These are phyloP conservation scores for Glaciozyma martinii DNA, from an alignment of 768 basidiomycete genomes.

Conservation along the genomic window DNA sequence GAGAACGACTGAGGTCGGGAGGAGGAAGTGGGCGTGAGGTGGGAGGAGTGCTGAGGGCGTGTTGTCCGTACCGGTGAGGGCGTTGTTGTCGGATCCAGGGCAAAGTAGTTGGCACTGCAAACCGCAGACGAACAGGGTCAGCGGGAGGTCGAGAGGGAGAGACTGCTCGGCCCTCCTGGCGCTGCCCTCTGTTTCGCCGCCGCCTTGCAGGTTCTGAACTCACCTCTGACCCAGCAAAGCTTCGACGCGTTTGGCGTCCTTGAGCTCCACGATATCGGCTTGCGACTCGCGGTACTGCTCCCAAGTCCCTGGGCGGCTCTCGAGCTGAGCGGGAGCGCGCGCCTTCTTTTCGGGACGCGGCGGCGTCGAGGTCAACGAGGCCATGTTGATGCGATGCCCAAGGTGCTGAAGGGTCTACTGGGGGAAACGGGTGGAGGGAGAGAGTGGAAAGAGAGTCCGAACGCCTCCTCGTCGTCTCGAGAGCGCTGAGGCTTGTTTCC, in stretches of 20 bases:
- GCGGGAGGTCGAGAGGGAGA: neutral
- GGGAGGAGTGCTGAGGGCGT: neutral
- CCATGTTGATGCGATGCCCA: no score
- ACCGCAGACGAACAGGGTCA: neutral
- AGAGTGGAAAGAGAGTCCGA: no score
- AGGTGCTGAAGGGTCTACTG: no score
- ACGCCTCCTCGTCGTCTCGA: no score
- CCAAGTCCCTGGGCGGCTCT: no score
- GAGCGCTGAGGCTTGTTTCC: no score
- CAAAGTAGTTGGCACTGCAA: neutral
- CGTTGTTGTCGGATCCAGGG: neutral
- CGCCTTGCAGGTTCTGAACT: neutral
- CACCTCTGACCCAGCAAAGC: neutral
- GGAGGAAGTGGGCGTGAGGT: neutral
- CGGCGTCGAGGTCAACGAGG: no score
- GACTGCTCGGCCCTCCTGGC: neutral
- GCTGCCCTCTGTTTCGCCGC: neutral
- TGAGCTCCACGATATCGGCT: neutral
- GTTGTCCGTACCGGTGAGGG: neutral
- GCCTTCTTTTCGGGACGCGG: no score
- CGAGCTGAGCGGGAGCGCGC: no score
- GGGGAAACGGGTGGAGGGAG: no score
- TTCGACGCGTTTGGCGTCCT: neutral
- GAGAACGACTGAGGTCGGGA: neutral
- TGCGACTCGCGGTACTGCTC: no score